Conservation (phyloP, 2,329 filamentous ascomycete species). For the Fusarium camptoceras region DNA sequence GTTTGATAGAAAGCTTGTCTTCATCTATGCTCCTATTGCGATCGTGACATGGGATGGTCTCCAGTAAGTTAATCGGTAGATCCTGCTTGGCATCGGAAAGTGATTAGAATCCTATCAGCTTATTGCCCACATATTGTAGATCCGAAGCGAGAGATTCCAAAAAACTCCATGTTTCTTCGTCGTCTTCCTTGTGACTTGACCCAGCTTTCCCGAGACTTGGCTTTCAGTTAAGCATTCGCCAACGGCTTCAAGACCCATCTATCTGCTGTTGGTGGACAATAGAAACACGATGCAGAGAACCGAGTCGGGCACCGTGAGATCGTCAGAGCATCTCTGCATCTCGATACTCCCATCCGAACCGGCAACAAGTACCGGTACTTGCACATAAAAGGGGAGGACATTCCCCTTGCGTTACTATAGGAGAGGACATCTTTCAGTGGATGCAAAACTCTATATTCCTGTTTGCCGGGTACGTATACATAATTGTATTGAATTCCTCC, state of each 20-base stretch:
- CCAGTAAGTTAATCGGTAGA: slow-evolving; percentile 19
- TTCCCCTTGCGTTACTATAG: slow-evolving; percentile 6
- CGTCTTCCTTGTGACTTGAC: not conserved
- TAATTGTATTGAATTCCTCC: slow-evolving; percentile 18
- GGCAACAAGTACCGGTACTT: slow-evolving; percentile 28
- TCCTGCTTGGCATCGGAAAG: slow-evolving; percentile 27
- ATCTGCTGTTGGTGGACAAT: not conserved
- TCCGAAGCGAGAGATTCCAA: slow-evolving; percentile 6
- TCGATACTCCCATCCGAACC: not conserved
- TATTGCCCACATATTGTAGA: slow-evolving; percentile 29
- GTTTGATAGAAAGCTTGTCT: slow-evolving; percentile 1
- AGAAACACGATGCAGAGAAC: slow-evolving; percentile 14
- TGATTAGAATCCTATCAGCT: slow-evolving; percentile 12
- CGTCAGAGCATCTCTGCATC: not conserved
- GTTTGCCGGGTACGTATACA: not conserved
- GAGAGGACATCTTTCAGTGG: slow-evolving; percentile 1
- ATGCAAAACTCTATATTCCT: slow-evolving; percentile 5
- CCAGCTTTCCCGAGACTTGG: slow-evolving; percentile 32
- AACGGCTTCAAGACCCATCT: slow-evolving; percentile 13
- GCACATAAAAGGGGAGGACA: slow-evolving; percentile 8
- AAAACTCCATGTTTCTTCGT: slow-evolving; percentile 1
- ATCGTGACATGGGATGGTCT: slow-evolving; percentile 12
- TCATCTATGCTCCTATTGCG: not conserved
- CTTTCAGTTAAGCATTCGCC: slow-evolving; percentile 37
- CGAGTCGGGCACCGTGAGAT: slow-evolving; percentile 6